Percentiles rank a stretch among this genome's conserved stretches.
phyloP scores from a whole-genome alignment of 495 filamentous ascomycete species.

The Bacidia gigantensis region DNA sequence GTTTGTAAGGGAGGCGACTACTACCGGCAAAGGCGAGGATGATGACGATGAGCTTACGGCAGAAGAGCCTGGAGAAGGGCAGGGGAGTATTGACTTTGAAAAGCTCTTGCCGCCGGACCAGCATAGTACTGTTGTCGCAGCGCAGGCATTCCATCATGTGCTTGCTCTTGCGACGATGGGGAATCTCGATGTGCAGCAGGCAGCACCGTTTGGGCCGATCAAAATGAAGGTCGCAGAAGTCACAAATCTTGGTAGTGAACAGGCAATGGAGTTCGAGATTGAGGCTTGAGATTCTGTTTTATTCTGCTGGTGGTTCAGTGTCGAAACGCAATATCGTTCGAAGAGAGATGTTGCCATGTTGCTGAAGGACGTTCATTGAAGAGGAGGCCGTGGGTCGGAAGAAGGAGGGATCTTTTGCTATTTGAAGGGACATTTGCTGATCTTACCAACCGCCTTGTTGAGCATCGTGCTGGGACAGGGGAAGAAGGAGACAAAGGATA shows the following conservation, averaged over 20 bases:
- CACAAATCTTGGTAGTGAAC: slow-evolving; percentile 11
- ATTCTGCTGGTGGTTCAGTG: too few species aligned
- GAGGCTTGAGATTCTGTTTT: background rate
- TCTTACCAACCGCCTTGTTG: too few species aligned
- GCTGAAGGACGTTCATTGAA: too few species aligned
- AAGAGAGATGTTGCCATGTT: too few species aligned
- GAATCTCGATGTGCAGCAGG: slow-evolving; percentile 41
- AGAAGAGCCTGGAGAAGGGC: slow-evolving; percentile 19
- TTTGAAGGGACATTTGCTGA: too few species aligned
- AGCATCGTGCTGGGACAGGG: background rate
- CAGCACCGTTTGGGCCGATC: slow-evolving; percentile 26
- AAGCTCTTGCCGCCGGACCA: slow-evolving; percentile 41
- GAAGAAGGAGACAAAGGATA: background rate
- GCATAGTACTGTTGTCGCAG: slow-evolving; percentile 45
- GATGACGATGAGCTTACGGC: slow-evolving; percentile 24
- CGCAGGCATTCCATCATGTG: slow-evolving; percentile 60
- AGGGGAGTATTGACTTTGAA: slow-evolving; percentile 41
- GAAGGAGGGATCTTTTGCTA: too few species aligned
- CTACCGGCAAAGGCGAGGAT: slow-evolving; percentile 20
- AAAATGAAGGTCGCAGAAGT: slow-evolving; percentile 14
- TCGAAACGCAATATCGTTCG: too few species aligned
- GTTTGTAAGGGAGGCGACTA: slow-evolving; percentile 34
- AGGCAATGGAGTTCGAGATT: background rate
- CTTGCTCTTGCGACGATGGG: slow-evolving; percentile 56
- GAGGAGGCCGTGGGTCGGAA: too few species aligned